Evolutionary conservation across 257 asterid genomes (phyloP), one percentile per base, ranked within the genome.

Genomic region (Solanum peruvianum): DNA sequence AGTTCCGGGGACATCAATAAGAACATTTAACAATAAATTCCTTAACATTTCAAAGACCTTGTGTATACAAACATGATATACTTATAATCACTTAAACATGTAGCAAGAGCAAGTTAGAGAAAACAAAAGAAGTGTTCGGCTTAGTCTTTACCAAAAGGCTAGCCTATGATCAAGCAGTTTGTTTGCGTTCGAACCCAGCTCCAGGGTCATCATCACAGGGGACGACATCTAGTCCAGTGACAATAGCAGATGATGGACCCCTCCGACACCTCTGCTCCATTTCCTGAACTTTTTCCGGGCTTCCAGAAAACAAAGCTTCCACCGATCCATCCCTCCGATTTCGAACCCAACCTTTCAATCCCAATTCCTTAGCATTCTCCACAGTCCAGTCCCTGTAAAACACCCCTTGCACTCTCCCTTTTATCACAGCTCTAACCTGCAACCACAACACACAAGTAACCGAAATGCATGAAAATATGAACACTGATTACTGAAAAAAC

Each of bases 261-360:
- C 96, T 92, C 91, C 98, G 91, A 90, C 99, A 97, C n/a, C 98
- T 94, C 91, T 94, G 96, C 92, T 94, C 97, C 98, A 97, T 97
- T 86, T 94, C 97, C 71, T 90, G 91, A 77, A 95, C 98, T 92
- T 94, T 95, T 85, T 94, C 96, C 3, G 93, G 85, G 67, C 84
- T 90, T 66, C 98, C 98, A 2, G 98, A 95, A 89, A 97, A 93
- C 77, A 97, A 75, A 16, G 98, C 99, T 88, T 97, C 99, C 58
- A 95, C 98, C 0, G 98, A 91, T 31, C 98, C 98, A 60, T 97
- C 98, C 89, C 98, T 90, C 84, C 93, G 92, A 93, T 97, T 97
- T 86, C 99, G 90, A n/a, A 95, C 99, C 99, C 99, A 97, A 20
- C 98, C 98, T 72, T 91, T 94, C 88, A 96, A 86, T 11, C 97